Conservation (phyloP, 371 early-diverging fungal genomes). For the Circinella umbellata region DNA sequence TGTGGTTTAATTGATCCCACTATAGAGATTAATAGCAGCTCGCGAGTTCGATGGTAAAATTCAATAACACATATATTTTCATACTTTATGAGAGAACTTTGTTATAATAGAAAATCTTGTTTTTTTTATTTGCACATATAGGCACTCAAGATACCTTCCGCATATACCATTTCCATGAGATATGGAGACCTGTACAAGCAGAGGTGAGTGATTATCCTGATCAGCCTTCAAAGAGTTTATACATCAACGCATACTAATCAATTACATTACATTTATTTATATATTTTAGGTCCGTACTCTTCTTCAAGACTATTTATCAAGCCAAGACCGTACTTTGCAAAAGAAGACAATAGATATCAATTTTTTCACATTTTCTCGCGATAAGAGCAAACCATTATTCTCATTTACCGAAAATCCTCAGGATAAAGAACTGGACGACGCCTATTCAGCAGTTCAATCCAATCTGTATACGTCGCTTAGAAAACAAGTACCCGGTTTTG, state of each 20-base stretch:
- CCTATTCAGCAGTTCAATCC: conserved; percentile 43
- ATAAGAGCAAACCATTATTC: conserved; percentile 46
- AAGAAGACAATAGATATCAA: conserved; percentile 54
- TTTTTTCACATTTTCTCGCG: conserved; percentile 25
- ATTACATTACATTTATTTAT: background rate
- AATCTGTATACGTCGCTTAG: conserved; percentile 35
- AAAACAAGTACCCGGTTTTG: conserved; percentile 41
- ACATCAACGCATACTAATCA: background rate
- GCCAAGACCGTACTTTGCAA: conserved; percentile 53
- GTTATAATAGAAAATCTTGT: background rate
- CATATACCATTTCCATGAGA: conserved; percentile 62
- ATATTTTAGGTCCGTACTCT: conserved; percentile 64
- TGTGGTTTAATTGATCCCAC: background rate
- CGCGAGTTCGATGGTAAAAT: conserved; percentile 25
- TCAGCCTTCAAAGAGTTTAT: background rate
- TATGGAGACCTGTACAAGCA: conserved; percentile 71
- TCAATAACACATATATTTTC: too few species aligned
- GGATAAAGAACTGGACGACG: conserved; percentile 31
- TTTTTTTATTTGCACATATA: background rate
- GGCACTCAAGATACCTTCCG: conserved; percentile 31
- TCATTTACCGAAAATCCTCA: conserved; percentile 45
- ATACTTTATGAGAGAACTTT: too few species aligned
- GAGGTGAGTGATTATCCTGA: conserved; percentile 46
- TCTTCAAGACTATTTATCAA: conserved; percentile 75
- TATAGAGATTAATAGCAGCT: conserved; percentile 29